Evolutionary conservation across 257 asterid species (phyloP), one percentile per base, ranked within the genome.

Genomic region (Solanum dulcamara): DNA sequence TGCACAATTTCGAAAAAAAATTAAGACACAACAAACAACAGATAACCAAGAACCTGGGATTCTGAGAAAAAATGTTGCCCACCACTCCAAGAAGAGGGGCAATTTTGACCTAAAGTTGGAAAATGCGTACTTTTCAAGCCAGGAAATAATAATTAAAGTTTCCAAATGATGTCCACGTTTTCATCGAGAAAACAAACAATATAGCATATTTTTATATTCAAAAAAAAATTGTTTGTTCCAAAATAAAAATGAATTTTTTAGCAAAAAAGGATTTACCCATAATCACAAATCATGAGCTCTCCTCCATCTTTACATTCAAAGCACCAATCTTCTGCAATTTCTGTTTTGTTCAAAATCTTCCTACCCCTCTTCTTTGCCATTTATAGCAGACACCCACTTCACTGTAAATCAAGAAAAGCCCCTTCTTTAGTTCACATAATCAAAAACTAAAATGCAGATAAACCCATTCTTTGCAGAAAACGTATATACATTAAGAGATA

Each of bases 221-320:
- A 44, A 46, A 8, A 15, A 18, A 26, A 44, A 40, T 13, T 51
- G 53, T 6, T 59, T 53, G 37, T 38, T 28, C 22, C 79, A 46
- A 88, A 75, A 1, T 11, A 15, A 57, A 80, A 18, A 22, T 17
- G 51, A 15, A 33, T 33, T 2, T 72, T 42, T 40, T 11, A 33
- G 81, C 50, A 35, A 35, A 18, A 1, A 5, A 13, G 17, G 81
- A 77, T 90, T 57, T 75, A 92, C 99, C 84, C 85, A 91, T 91
- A 68, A 84, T 96, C 99, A 28, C 99, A 96, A 11, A 96, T 88
- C 4, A 91, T 84, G 32, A 96, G 87, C 0, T 84, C 88, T 26
- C 98, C 98, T 44, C 98, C 99, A 26, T 96, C 98, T 89, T 96
- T 94, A 84, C 99, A 96, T 2, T 66, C 86, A 33, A 96, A 96